phyloP scores from a whole-genome alignment of 495 filamentous ascomycete species.

The Usnea hakonensis region DNA sequence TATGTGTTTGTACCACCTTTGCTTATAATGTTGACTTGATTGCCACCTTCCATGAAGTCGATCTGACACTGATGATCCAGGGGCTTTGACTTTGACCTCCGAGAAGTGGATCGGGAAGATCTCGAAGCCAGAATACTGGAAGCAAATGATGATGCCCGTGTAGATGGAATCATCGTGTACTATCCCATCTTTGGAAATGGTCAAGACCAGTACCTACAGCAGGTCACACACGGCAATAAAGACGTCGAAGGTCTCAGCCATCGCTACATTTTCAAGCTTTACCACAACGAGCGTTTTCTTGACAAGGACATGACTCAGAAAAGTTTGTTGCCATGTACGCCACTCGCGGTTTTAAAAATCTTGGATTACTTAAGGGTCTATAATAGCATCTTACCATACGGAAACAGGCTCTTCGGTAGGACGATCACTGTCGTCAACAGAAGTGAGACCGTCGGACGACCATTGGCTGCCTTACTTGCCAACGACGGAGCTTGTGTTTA shows the following conservation, averaged over 20 bases:
- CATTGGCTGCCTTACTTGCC: slow-evolving; percentile 86
- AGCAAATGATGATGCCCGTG: slow-evolving; percentile 67
- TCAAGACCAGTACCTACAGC: slow-evolving; percentile 90
- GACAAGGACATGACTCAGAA: slow-evolving; percentile 75
- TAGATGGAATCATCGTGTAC: slow-evolving; percentile 96
- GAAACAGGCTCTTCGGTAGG: slow-evolving; percentile 83
- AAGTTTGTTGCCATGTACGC: slow-evolving; percentile 89
- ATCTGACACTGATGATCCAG: slow-evolving; percentile 36
- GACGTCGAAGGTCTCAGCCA: slow-evolving; percentile 95
- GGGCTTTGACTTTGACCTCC: slow-evolving; percentile 82
- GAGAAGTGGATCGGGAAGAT: slow-evolving; percentile 70
- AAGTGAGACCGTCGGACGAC: slow-evolving; percentile 88
- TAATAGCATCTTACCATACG: slow-evolving; percentile 90
- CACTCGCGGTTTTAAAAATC: slow-evolving; percentile 91
- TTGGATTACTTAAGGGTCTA: slow-evolving; percentile 92
- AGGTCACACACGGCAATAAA: slow-evolving; percentile 81
- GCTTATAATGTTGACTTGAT: neutral
- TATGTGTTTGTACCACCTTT: slow-evolving; percentile 26
- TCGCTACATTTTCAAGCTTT: slow-evolving; percentile 97
- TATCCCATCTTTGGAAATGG: slow-evolving; percentile 90
- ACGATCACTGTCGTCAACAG: slow-evolving; percentile 94
- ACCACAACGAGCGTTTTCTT: slow-evolving; percentile 92
- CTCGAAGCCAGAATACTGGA: slow-evolving; percentile 78
- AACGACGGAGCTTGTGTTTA: slow-evolving; percentile 96
- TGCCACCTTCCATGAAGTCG: slow-evolving; percentile 3